Base-by-base conservation (phyloP, 163 green algal genomes). In the Chlorella variabilis region DNA sequence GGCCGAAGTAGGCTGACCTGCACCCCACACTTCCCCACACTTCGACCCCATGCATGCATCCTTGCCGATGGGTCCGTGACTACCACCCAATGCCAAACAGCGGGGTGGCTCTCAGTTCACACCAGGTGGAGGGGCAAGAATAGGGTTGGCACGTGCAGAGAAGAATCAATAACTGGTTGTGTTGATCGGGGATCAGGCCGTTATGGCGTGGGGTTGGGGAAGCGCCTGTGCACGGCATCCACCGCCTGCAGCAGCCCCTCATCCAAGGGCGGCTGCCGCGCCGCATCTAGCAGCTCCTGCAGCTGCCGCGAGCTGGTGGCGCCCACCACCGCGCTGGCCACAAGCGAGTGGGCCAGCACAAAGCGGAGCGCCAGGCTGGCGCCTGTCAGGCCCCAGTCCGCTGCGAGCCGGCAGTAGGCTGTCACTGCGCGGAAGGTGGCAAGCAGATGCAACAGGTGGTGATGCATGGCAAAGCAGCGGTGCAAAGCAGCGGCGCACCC, bases 361-460 rank as follows among this genome's bases (percentile, higher is more conserved):
- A 93, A 98, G 45, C 93, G 94, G 73, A 97, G 68, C 1, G 93
- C 89, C 82, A 97, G 83, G 45, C 89, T 87, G 11, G 86, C 78
- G 3, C 90, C 87, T 6, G 65, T 84, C 41, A 97, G 86, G 34
- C 91, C 88, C 36, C 54, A 61, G 7, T 81, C 38, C 20, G 56
- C 18, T 31, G 86, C 86, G 11, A 90, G 31, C 20, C n/a, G 23
- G 23, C 77, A 82, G 71, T 78, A 87, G 29, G 77, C 77, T 2
- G 51, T 49, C 27, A 83, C 77, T 61, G 77, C 39, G 38, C 34
- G 20, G 18, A 9, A 4, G 29, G 29, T 20, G 1, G n/a, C n/a
- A 39, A 8, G 58, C n/a, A 36, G 58, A 38, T n/a, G n/a, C n/a
- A n/a, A n/a, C n/a, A n/a, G n/a, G n/a, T 31, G 58, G n/a, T 11